Evolutionary conservation across 192 early-diverging fungal genomes (phyloP).

Genomic region (Borealophlyctis nickersoniae): DNA sequence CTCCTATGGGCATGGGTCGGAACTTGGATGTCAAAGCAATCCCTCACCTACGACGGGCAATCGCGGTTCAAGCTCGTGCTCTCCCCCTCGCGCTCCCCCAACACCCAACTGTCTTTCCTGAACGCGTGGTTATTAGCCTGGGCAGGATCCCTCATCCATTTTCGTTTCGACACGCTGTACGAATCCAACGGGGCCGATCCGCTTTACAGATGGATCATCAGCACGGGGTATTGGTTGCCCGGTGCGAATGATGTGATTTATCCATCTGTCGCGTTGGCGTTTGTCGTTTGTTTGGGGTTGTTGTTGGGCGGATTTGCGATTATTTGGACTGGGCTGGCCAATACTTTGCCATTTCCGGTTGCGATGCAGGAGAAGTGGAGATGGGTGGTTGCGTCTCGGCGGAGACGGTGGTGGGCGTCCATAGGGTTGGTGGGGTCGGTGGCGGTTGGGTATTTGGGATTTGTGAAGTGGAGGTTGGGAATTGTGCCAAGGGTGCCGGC

Average conservation of each 20-base stretch:
- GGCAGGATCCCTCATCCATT: constrained; percentile 20
- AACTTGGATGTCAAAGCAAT: constrained; percentile 6
- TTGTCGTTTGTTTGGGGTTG: not conserved
- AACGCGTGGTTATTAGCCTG: constrained; percentile 4
- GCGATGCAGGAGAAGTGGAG: not conserved
- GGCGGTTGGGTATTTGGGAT: constrained; percentile 4
- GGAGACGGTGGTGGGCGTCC: not conserved
- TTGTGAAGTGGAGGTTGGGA: constrained; percentile 6
- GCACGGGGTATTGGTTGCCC: constrained; percentile 23
- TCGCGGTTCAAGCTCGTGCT: not conserved
- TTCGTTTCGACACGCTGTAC: constrained; percentile 23
- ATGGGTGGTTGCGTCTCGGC: not conserved
- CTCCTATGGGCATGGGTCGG: constrained; percentile 13
- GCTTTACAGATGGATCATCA: constrained; percentile 15
- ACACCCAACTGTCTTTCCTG: constrained; percentile 11
- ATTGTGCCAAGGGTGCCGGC: constrained; percentile 17
- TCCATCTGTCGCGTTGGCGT: constrained; percentile 14
- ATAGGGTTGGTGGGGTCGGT: not conserved
- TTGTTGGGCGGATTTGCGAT: constrained; percentile 4
- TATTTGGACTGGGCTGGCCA: constrained; percentile 3
- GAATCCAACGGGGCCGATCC: constrained; percentile 16
- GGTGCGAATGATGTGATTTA: constrained; percentile 27
- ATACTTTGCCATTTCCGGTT: constrained; percentile 5
- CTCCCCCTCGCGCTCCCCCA: not conserved
- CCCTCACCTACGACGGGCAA: not conserved